Conservation (phyloP, 2,329 filamentous ascomycete species). For the Scopulariopsis brevicaulis region DNA sequence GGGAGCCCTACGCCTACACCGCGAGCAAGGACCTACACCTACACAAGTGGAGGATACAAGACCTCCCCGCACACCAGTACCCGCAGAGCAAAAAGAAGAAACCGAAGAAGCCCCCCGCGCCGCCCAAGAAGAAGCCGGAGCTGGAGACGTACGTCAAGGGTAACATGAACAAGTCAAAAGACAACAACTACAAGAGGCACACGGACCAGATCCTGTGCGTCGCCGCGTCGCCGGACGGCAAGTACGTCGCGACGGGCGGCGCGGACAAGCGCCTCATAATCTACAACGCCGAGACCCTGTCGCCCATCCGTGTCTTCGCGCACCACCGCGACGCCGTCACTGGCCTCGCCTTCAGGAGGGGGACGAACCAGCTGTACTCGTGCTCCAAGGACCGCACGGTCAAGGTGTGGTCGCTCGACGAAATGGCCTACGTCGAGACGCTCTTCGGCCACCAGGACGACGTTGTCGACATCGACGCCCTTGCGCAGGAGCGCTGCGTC, state of each 20-base stretch:
- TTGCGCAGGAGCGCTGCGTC: slow-evolving; percentile 79
- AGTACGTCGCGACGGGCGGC: slow-evolving; percentile 84
- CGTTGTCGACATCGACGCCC: slow-evolving; percentile 71
- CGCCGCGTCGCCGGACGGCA: slow-evolving; percentile 79
- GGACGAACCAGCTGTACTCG: slow-evolving; percentile 86
- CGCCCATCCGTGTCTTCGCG: slow-evolving; percentile 71
- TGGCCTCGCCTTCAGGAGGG: slow-evolving; percentile 72
- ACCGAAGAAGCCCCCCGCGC: slow-evolving; percentile 44
- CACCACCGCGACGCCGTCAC: slow-evolving; percentile 86
- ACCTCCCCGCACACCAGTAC: slow-evolving; percentile 48
- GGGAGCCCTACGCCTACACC: slow-evolving; percentile 75
- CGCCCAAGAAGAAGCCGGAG: slow-evolving; percentile 49
- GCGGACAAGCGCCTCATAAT: slow-evolving; percentile 76
- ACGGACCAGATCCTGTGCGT: slow-evolving; percentile 70
- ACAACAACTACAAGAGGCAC: slow-evolving; percentile 64
- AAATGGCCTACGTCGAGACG: slow-evolving; percentile 89
- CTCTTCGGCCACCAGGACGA: slow-evolving; percentile 93
- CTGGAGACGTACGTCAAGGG: slow-evolving; percentile 53
- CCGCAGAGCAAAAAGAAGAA: slow-evolving; percentile 46
- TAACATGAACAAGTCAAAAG: slow-evolving; percentile 44
- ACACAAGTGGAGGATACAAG: slow-evolving; percentile 81
- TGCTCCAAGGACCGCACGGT: slow-evolving; percentile 85
- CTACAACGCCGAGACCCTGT: slow-evolving; percentile 73
- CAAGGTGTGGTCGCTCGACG: slow-evolving; percentile 89
- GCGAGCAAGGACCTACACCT: slow-evolving; percentile 75